phyloP scores from a whole-genome alignment of 495 filamentous ascomycete species.

The Talaromyces liani region DNA sequence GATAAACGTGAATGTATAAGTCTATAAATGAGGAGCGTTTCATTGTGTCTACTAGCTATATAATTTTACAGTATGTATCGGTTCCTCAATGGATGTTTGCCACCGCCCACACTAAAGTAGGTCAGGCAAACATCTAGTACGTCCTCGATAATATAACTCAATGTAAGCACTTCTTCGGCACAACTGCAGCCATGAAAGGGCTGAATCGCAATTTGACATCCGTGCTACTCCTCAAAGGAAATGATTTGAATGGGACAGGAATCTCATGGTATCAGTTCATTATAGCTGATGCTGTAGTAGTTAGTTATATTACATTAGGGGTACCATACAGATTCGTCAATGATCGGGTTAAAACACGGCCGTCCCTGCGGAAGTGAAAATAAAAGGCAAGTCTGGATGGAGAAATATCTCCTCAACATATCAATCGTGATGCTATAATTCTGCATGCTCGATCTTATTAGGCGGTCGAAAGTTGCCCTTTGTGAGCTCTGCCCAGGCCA shows the following conservation, averaged over 20 bases:
- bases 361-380: not conserved
- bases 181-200: conserved; percentile 78
- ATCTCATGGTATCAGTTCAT: not conserved
- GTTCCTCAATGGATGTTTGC: conserved; percentile 45
- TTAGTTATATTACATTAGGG: not conserved
- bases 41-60: not conserved
- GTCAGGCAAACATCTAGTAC: conserved; percentile 44
- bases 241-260: not conserved
- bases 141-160: conserved; percentile 31
- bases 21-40: not conserved
- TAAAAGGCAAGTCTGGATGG: not conserved
- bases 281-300: not conserved
- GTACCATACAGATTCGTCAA: not conserved
- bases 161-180: conserved; percentile 83
- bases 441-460: conserved; percentile 21
- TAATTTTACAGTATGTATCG: conserved; percentile 24
- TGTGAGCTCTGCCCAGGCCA: conserved; percentile 48
- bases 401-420: not conserved
- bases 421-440: conserved; percentile 21
- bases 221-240: conserved; percentile 52
- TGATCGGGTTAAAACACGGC: not conserved
- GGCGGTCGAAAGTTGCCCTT: conserved; percentile 39
- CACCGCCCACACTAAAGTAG: conserved; percentile 24
- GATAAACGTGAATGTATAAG: not conserved
- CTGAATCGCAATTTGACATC: conserved; percentile 99